Percentiles rank a stretch among this genome's conserved stretches.
phyloP scores from a whole-genome alignment of 768 basidiomycete genomes.

The Boletus rufocinnamomeus region DNA sequence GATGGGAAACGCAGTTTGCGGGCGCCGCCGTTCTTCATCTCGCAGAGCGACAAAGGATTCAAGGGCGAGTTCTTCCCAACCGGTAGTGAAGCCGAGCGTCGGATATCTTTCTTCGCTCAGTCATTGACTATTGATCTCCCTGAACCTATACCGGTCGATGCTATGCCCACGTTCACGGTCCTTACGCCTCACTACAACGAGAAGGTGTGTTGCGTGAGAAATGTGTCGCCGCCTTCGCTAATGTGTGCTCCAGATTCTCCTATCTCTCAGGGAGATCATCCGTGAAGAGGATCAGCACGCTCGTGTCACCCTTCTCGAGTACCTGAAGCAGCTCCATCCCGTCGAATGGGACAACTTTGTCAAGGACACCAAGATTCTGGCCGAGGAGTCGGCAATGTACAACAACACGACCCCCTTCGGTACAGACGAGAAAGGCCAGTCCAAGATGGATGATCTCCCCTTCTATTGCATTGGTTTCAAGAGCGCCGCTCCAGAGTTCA shows the following conservation, averaged over 20 bases:
- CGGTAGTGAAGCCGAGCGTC: constrained; percentile 93
- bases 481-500: constrained; percentile 97
- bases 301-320: constrained; percentile 95
- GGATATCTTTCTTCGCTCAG: constrained; percentile 99
- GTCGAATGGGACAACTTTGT: constrained; percentile 99
- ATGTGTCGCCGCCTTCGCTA: neutral
- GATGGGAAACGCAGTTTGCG: constrained; percentile 90
- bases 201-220: constrained; percentile 58
- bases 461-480: constrained; percentile 99
- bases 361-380: constrained; percentile 98
- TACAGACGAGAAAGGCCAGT: constrained; percentile 79
- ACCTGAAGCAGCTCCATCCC: constrained; percentile 96
- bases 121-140: constrained; percentile 95
- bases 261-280: constrained; percentile 97
- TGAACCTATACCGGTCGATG: constrained; percentile 91
- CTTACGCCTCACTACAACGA: constrained; percentile 98
- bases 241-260: constrained; percentile 64
- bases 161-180: constrained; percentile 99
- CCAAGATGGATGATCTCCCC: constrained; percentile 89
- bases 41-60: constrained; percentile 85
- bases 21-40: constrained; percentile 97
- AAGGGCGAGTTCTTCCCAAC: constrained; percentile 91
- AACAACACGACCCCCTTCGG: constrained; percentile 73
- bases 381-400: constrained; percentile 90
- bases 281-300: constrained; percentile 97